phyloP scores from a whole-genome alignment of 306 rosid genomes.

The Cicer judaicum region DNA sequence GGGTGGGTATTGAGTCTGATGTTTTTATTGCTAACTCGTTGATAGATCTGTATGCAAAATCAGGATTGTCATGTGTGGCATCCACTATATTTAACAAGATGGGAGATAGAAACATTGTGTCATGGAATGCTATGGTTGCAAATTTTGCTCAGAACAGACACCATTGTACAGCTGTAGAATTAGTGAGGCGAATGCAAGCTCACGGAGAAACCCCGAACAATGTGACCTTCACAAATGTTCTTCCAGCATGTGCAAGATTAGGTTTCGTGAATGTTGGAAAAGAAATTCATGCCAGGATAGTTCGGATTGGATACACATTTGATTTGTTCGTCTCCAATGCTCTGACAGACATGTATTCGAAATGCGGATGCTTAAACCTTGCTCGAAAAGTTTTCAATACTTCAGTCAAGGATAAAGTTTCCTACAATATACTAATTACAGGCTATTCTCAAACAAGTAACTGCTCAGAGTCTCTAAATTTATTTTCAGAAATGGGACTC shows the following conservation, averaged over 20 bases:
- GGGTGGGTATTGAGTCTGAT: constrained; percentile 64
- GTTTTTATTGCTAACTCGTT: constrained; percentile 71
- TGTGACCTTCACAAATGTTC: constrained; percentile 82
- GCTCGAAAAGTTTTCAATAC: constrained; percentile 75
- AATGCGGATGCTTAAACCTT: constrained; percentile 62
- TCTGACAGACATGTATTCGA: constrained; percentile 82
- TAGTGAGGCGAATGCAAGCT: constrained; percentile 71
- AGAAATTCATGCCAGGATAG: constrained; percentile 77
- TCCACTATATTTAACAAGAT: constrained; percentile 61
- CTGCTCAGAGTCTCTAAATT: constrained; percentile 63
- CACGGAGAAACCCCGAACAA: constrained; percentile 67
- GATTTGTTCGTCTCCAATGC: constrained; percentile 86
- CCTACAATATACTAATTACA: constrained; percentile 73
- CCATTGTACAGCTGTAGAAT: constrained; percentile 65
- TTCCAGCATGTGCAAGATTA: constrained; percentile 83
- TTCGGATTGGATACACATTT: constrained; percentile 52
- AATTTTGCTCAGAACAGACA: constrained; percentile 77
- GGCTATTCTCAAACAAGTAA: constrained; percentile 77
- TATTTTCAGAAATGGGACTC: constrained; percentile 76
- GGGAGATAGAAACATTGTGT: constrained; percentile 67
- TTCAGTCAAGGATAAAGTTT: constrained; percentile 69
- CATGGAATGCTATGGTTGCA: constrained; percentile 94
- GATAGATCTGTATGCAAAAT: constrained; percentile 84
- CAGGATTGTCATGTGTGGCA: constrained; percentile 62
- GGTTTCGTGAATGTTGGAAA: constrained; percentile 68